phyloP scores from a whole-genome alignment of 257 asterid genomes.

The Coffea canephora region DNA sequence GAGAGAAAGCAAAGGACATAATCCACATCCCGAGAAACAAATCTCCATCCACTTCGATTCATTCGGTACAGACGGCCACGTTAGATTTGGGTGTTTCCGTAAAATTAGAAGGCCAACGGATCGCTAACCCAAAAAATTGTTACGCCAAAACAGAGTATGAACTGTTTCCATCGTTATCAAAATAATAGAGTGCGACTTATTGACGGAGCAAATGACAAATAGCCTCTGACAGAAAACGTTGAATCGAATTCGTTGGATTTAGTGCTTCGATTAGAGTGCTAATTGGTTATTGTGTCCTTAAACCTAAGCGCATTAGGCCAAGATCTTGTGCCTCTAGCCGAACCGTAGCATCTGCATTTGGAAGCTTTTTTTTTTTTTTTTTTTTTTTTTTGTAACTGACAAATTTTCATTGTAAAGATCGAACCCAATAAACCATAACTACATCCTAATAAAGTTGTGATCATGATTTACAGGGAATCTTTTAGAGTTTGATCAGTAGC shows the following conservation, averaged over 20 bases:
- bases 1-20: not conserved
- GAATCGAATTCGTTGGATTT: not conserved
- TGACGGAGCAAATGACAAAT: not conserved
- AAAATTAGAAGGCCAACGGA: not conserved
- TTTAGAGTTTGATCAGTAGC: not conserved
- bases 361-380: not conserved
- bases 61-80: not conserved
- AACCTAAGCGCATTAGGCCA: not conserved
- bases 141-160: not conserved
- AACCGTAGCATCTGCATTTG: not conserved
- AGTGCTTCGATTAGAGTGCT: not conserved
- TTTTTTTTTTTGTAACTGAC: not conserved
- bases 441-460: not conserved
- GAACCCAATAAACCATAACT: not conserved
- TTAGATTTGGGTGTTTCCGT: not conserved
- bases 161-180: not conserved
- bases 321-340: not conserved
- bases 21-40: not conserved
- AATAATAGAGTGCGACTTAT: too few species aligned
- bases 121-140: not conserved
- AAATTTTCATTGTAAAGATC: not conserved
- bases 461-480: not conserved
- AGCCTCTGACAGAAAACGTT: not conserved
- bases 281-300: too few species aligned
- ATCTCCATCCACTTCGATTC: not conserved